Conservation (phyloP, 176 grass and related monocot genomes). For the Carex littledalei region DNA sequence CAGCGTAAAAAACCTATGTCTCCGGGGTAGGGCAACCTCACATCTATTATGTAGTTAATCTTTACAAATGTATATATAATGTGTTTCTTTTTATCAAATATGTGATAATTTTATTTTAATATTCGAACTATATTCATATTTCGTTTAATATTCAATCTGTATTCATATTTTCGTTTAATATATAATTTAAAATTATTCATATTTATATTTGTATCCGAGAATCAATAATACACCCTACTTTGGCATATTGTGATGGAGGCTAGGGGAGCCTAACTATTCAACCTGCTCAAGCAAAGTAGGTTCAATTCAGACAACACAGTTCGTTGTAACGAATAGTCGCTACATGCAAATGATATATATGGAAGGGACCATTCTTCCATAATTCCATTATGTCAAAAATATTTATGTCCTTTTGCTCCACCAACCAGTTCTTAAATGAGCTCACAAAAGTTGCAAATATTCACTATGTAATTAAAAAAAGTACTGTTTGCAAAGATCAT, state of each 20-base stretch:
- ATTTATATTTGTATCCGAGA: too few relatives aligned
- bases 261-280: not conserved
- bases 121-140: too few relatives aligned
- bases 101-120: too few relatives aligned
- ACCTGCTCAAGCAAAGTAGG: not conserved
- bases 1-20: too few relatives aligned
- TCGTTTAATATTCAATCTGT: too few relatives aligned
- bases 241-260: not conserved
- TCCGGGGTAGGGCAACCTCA: too few relatives aligned
- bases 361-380: conserved; percentile 2
- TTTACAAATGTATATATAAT: too few relatives aligned
- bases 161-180: too few relatives aligned
- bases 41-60: too few relatives aligned
- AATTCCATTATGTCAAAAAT: conserved; percentile 10
- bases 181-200: too few relatives aligned
- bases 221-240: too few relatives aligned
- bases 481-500: not conserved
- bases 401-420: not conserved
- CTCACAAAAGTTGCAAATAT: conserved; percentile 11
- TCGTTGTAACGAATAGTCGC: not conserved
- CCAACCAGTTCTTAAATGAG: not conserved
- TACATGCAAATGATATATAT: not conserved
- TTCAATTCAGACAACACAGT: not conserved
- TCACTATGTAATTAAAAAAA: not conserved
- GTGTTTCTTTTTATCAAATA: too few relatives aligned